phyloP scores from a whole-genome alignment of 805 yeast species.

The Candida insectorum region DNA sequence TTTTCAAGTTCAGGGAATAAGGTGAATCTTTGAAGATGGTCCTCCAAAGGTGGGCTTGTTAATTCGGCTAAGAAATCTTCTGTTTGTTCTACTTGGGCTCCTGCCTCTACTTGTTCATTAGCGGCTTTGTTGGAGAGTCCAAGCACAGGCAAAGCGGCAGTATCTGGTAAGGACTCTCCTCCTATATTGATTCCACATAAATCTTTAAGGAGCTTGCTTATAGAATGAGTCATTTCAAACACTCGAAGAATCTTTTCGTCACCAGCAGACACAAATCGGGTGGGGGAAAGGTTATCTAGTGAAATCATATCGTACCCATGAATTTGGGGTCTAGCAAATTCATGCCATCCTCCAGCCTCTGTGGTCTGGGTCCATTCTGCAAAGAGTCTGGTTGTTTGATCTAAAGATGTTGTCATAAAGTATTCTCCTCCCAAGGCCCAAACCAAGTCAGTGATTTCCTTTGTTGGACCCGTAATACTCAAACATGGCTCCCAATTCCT shows the following conservation, averaged over 20 bases:
- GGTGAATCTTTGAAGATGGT: conserved; percentile 85
- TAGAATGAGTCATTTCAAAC: conserved; percentile 82
- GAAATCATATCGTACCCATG: conserved; percentile 98
- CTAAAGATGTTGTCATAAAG: conserved; percentile 75
- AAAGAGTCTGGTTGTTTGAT: conserved; percentile 87
- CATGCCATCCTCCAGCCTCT: conserved; percentile 58
- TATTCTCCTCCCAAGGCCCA: conserved; percentile 73
- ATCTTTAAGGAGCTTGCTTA: conserved; percentile 56
- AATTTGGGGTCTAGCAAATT: conserved; percentile 94
- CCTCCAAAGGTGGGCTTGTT: conserved; percentile 76
- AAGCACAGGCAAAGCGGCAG: conserved; percentile 88
- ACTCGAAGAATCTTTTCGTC: conserved; percentile 91
- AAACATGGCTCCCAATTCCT: conserved; percentile 43
- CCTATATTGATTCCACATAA: conserved; percentile 45
- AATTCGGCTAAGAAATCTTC: conserved; percentile 48
- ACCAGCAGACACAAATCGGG: conserved; percentile 85
- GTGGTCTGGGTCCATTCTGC: conserved; percentile 58
- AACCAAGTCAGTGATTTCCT: conserved; percentile 69
- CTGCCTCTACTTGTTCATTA: conserved; percentile 42
- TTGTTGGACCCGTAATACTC: conserved; percentile 75
- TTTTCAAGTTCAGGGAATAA: conserved; percentile 95
- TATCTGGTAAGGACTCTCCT: conserved; percentile 55
- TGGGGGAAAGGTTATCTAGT: conserved; percentile 54
- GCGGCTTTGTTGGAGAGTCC: conserved; percentile 92
- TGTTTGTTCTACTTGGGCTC: conserved; percentile 34